Evolutionary conservation across 441 rosid genomes (phyloP).

Genomic region (Populus hybrid): DNA sequence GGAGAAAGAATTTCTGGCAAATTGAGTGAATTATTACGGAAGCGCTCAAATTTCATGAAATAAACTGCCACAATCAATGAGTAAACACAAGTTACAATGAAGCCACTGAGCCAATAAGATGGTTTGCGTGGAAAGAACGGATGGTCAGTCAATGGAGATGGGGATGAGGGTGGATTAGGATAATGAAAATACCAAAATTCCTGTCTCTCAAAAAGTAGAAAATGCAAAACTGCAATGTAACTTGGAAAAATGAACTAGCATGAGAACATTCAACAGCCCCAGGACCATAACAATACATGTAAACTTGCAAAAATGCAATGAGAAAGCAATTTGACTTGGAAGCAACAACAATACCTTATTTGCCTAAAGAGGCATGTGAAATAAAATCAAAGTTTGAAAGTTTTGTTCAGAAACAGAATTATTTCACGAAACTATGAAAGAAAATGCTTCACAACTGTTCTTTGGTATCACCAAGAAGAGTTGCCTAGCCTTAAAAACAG

Average conservation of each 20-base stretch:
- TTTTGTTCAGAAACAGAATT: neutral
- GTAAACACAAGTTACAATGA: neutral
- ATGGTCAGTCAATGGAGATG: neutral
- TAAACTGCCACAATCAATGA: neutral
- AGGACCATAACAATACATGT: neutral
- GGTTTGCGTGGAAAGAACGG: neutral
- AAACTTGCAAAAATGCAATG: neutral
- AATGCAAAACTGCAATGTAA: neutral
- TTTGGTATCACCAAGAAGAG: neutral
- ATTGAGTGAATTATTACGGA: neutral
- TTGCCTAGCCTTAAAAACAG: neutral
- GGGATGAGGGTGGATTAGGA: neutral
- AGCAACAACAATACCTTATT: neutral
- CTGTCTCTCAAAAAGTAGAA: neutral
- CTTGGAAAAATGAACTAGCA: neutral
- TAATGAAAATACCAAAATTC: neutral
- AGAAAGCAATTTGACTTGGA: neutral
- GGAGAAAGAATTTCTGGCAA: neutral
- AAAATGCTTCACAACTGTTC: neutral
- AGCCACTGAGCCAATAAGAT: neutral
- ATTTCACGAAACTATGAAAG: neutral
- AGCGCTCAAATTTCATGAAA: neutral
- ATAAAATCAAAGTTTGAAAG: neutral
- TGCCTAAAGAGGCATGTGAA: neutral
- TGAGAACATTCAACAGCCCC: neutral